Base-by-base conservation (phyloP, 2,329 filamentous ascomycete genomes). In the Chaetomium globosum region DNA sequence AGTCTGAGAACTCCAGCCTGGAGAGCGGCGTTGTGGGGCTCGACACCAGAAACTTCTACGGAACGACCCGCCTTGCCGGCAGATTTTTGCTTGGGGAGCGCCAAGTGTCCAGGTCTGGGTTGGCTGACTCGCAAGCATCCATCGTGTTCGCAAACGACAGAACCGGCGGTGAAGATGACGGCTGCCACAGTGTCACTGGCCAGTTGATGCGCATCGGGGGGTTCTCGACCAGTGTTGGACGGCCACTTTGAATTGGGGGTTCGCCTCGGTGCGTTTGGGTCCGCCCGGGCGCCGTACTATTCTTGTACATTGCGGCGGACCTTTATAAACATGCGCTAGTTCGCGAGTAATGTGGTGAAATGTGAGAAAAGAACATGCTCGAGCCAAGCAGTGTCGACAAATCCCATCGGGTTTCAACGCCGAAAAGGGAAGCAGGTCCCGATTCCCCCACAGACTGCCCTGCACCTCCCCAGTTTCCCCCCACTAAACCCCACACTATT, bases 391-490 rank as follows among this genome's bases (percentile, higher is more conserved):
- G 46, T 19, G 23, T 19, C 33, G 43, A 61, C 51, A 58, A 60
- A 63, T 64, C 54, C 60, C 49, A 51, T 64, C 65, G 67, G 67
- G 26, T 2, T 13, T 53, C 31, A 9, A 19, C 26, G 31, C 61
- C 65, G 21, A 61, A 67, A 57, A 1, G 31, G 65, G 61, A 69
- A 67, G 46, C 28, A 31, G 46, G 5, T 49, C 23, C 63, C 63
- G 63, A 31, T 51, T 63, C 62, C 64, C 64, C 66, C 66, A 61
- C 66, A 65, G 63, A 46, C 23, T 52, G 8, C 31, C 30, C 8
- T 39, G 28, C 39, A 26, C 23, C n/a, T 6, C 19, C 19, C 16
- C 53, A 31, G 51, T 16, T 9, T 16, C 19, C 19, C 26, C 30
- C 30, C 30, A 21, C 13, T 33, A 13, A 30, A 57, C 63, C 63